Evolutionary conservation across 148 eudicot species (phyloP).

Genomic region (Hydrangea macrophylla): DNA sequence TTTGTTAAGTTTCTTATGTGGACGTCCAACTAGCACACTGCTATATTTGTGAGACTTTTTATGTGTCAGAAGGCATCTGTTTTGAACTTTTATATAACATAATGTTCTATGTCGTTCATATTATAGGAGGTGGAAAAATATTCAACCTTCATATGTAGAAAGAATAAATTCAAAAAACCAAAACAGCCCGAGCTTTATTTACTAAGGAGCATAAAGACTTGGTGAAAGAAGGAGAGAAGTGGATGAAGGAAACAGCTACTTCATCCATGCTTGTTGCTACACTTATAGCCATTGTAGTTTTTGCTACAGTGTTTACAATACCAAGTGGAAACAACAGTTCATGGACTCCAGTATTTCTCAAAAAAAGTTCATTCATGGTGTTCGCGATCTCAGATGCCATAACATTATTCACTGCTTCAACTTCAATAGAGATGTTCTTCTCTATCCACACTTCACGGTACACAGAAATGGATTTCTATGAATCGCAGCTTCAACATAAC

Average conservation of each 20-base stretch:
- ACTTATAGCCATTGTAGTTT: conserved; percentile 20
- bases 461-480: conserved; percentile 25
- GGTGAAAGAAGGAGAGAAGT: conserved; percentile 20
- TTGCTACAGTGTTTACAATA: conserved; percentile 25
- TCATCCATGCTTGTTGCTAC: conserved; percentile 27
- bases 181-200: conserved; percentile 18
- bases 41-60: no score
- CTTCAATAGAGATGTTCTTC: conserved; percentile 29
- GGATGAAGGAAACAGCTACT: conserved; percentile 27
- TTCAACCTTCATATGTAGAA: conserved; percentile 14
- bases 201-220: conserved; percentile 20
- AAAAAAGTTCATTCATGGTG: conserved; percentile 13
- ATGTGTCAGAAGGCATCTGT: no score
- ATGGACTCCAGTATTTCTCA: conserved; percentile 16
- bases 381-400: conserved; percentile 25
- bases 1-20: no score
- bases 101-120: no score
- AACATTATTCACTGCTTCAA: conserved; percentile 23
- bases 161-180: conserved; percentile 8
- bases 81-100: no score
- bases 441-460: conserved; percentile 34
- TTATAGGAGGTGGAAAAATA: conserved; percentile 7
- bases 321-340: conserved; percentile 18
- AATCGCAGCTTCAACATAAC: conserved; percentile 18
- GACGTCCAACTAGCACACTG: no score